Conservation (phyloP, 441 rosid genomes). For the Arabidopsis lyrata region DNA sequence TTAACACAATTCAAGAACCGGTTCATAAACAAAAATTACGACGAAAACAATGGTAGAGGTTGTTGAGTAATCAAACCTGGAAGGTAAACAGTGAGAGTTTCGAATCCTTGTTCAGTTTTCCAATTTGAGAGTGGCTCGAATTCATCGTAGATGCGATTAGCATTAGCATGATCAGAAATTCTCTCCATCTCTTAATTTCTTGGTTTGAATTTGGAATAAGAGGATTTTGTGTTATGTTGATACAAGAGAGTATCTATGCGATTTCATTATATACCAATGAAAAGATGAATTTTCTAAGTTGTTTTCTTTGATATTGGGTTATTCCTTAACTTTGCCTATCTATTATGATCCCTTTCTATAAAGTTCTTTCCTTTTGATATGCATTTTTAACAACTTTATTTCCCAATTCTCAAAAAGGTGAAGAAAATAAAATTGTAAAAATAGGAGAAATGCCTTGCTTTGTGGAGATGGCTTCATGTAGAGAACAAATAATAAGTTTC, state of each 20-base stretch:
- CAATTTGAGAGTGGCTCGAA: conserved; percentile 52
- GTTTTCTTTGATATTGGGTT: conserved; percentile 36
- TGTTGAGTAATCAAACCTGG: conserved; percentile 56
- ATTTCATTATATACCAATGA: conserved; percentile 34
- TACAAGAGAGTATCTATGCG: conserved; percentile 3
- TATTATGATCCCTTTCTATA: conserved; percentile 21
- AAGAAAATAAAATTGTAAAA: neutral
- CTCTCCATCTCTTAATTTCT: conserved; percentile 36
- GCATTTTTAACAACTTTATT: conserved; percentile 11
- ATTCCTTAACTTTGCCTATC: conserved; percentile 43
- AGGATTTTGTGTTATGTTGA: conserved; percentile 32
- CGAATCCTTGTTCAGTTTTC: conserved; percentile 51
- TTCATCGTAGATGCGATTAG: conserved; percentile 41
- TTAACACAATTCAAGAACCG: neutral
- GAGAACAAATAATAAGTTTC: conserved; percentile 6
- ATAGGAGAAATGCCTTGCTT: conserved; percentile 37
- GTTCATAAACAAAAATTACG: neutral
- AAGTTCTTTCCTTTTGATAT: conserved; percentile 26
- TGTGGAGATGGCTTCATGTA: conserved; percentile 27
- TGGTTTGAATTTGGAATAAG: conserved; percentile 19
- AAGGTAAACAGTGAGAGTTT: conserved; percentile 52
- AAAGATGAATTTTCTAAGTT: conserved; percentile 2
- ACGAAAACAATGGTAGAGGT: neutral
- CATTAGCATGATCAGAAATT: conserved; percentile 16
- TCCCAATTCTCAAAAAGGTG: neutral